Percentiles rank a stretch among this genome's conserved stretches.
Evolutionary conservation across 1,139 yeast genomes (phyloP).

Genomic region (Hyphopichia pseudoburtonii): DNA sequence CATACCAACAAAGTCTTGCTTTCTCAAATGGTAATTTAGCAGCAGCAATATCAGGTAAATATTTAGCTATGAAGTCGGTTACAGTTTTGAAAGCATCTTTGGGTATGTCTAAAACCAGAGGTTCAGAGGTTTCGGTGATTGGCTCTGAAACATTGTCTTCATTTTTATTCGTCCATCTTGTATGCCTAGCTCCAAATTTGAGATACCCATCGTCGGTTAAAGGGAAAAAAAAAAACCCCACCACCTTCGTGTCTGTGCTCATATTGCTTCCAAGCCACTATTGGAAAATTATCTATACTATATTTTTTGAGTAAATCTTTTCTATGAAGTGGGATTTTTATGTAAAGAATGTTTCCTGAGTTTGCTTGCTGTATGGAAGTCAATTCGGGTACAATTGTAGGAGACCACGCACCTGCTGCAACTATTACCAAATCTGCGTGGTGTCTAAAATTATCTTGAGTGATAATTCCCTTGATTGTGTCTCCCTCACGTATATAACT

Average conservation of each 20-base stretch:
- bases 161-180: constrained; percentile 2
- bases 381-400: constrained; percentile 28
- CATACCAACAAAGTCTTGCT: constrained; percentile 25
- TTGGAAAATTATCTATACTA: constrained; percentile 22
- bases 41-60: constrained; percentile 4
- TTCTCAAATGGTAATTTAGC: constrained; percentile 5
- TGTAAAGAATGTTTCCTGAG: constrained; percentile 29
- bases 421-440: constrained; percentile 29
- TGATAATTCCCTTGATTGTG: constrained; percentile 9
- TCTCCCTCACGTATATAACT: constrained; percentile 14
- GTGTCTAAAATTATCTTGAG: constrained; percentile 14
- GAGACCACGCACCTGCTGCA: constrained; percentile 42
- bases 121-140: neutral
- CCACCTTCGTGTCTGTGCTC: constrained; percentile 5
- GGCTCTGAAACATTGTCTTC: constrained; percentile 4
- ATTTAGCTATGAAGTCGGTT: constrained; percentile 4
- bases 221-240: constrained; percentile 7
- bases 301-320: constrained; percentile 26
- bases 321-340: constrained; percentile 27
- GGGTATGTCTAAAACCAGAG: constrained; percentile 1
- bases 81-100: constrained; percentile 2
- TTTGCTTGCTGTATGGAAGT: constrained; percentile 33
- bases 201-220: constrained; percentile 3
- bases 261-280: constrained; percentile 20
- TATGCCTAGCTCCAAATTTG: constrained; percentile 3